These are phyloP conservation scores for Panicum hallii DNA, from an alignment of 202 grass and related monocot genomes.

Conservation along the genomic window DNA sequence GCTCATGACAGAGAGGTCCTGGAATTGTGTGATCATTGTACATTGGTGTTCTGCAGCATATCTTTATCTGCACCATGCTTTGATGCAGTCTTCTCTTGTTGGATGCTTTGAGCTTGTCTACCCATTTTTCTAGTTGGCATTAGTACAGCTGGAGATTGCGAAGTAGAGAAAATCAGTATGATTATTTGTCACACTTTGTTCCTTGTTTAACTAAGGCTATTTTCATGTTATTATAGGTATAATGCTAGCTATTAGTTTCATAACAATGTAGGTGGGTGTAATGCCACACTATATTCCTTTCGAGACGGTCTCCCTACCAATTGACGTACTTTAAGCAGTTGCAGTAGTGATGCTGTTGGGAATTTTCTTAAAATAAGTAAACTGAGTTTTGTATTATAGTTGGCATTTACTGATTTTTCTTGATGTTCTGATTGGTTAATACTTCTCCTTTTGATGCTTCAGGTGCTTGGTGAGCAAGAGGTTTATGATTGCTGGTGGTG, in stretches of 20 bases:
- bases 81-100: neutral
- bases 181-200: neutral
- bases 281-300: neutral
- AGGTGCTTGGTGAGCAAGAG: slow-evolving; percentile 95
- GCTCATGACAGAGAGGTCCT: neutral
- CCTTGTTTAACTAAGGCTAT: neutral
- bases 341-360: neutral
- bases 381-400: neutral
- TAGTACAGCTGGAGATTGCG: neutral
- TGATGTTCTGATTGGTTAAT: neutral
- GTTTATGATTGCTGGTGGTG: slow-evolving; percentile 88
- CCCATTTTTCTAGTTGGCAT: neutral
- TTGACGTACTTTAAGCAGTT: neutral
- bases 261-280: neutral
- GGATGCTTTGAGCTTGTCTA: neutral
- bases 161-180: neutral
- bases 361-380: slow-evolving; percentile 2
- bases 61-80: neutral
- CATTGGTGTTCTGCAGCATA: neutral
- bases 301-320: neutral
- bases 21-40: neutral
- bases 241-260: neutral
- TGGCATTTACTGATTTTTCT: neutral
- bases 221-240: neutral
- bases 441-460: neutral